phyloP scores from a whole-genome alignment of 2,329 filamentous ascomycete species.

The Phyllosticta citribraziliensis region DNA sequence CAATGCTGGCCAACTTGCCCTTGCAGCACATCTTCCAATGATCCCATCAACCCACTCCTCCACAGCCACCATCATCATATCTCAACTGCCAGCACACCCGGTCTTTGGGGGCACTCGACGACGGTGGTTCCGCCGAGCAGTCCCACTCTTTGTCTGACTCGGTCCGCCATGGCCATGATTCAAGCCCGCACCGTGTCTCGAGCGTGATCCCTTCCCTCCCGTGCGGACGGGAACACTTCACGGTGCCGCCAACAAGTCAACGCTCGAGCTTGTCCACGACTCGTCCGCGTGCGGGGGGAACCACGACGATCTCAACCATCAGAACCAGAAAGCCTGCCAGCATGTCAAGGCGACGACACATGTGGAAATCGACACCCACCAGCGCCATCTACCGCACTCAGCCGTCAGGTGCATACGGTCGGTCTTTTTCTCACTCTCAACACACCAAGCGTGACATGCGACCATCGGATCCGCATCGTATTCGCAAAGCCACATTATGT shows the following conservation, averaged over 20 bases:
- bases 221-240: background rate
- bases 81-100: background rate
- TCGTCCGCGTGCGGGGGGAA: background rate
- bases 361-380: background rate
- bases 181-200: background rate
- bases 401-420: background rate
- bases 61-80: background rate
- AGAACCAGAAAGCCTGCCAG: background rate
- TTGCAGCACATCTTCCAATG: constrained; percentile 5
- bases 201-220: background rate
- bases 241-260: background rate
- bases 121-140: background rate
- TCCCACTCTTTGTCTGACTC: background rate
- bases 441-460: background rate
- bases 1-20: constrained; percentile 1
- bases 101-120: background rate
- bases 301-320: background rate
- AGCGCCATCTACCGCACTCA: background rate
- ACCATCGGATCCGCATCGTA: background rate
- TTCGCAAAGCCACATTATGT: background rate
- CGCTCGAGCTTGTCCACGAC: background rate
- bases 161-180: background rate
- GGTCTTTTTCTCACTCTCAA: background rate
- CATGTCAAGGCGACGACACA: background rate
- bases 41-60: background rate